Evolutionary conservation across 805 yeast genomes (phyloP).

Genomic region (Metschnikowia shivogae): DNA sequence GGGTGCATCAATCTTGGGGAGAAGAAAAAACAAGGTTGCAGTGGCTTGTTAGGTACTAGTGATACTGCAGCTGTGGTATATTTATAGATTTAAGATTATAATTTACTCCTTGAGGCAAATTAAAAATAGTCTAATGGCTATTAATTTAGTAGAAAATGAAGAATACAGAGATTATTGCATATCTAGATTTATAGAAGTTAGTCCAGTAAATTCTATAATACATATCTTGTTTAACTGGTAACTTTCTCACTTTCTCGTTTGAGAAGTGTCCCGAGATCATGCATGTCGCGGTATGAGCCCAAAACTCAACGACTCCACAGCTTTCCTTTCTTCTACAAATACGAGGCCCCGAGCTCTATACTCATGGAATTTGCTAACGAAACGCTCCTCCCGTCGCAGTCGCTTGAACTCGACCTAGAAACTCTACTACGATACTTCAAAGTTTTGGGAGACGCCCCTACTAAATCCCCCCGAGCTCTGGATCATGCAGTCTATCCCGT

Average conservation of each 20-base stretch:
- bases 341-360: background rate
- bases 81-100: background rate
- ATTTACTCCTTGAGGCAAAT: background rate
- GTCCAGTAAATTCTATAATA: too few species aligned
- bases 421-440: slow-evolving; percentile 10
- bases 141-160: too few species aligned
- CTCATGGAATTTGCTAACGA: background rate
- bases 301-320: background rate
- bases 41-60: slow-evolving; percentile 7
- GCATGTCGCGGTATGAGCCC: background rate
- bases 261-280: background rate
- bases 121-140: too few species aligned
- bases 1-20: slow-evolving; percentile 51
- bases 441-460: background rate
- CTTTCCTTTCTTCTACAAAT: background rate
- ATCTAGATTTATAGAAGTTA: too few species aligned
- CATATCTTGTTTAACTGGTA: too few species aligned
- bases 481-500: background rate
- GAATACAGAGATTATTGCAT: too few species aligned
- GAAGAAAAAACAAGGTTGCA: slow-evolving; percentile 29
- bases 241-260: too few species aligned
- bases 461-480: background rate
- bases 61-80: background rate
- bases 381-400: slow-evolving; percentile 4
- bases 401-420: slow-evolving; percentile 17